A percentile compares a stretch with the other conserved stretches of the same genome.
Conservation (phyloP, 345 rosid species). For the Raphanus raphanistrum region DNA sequence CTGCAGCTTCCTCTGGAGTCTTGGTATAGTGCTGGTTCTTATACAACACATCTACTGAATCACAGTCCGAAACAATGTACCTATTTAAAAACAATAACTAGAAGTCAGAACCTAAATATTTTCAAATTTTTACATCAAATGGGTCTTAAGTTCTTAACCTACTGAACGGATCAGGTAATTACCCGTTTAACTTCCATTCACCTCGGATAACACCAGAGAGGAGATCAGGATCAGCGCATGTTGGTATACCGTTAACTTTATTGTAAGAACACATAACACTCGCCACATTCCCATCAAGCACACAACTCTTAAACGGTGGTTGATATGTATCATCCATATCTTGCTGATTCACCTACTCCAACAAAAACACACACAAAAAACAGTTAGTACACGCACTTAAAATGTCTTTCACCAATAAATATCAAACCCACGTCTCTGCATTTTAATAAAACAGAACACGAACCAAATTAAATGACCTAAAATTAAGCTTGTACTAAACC, state of each 20-base stretch:
- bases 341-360: conserved; percentile 76
- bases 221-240: conserved; percentile 86
- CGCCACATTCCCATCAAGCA: conserved; percentile 88
- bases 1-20: conserved; percentile 91
- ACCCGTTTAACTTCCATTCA: conserved; percentile 91
- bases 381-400: not conserved
- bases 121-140: not conserved
- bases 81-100: conserved; percentile 36
- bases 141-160: not conserved
- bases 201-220: conserved; percentile 75
- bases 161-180: not conserved
- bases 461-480: not conserved
- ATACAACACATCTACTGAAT: conserved; percentile 67
- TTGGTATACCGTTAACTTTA: conserved; percentile 84
- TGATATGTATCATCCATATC: conserved; percentile 94
- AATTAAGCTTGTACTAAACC: not conserved
- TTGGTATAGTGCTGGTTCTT: conserved; percentile 73
- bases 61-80: conserved; percentile 89
- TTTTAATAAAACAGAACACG: not conserved
- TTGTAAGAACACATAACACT: conserved; percentile 99
- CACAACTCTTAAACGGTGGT: conserved; percentile 96
- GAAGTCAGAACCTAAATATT: not conserved
- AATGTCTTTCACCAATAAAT: not conserved
- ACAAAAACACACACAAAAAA: not conserved
- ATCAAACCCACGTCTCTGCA: not conserved